Evolutionary conservation across 2,329 filamentous ascomycete genomes (phyloP), one percentile per base, ranked within the genome.

Genomic region (Penicillium vulpinum): DNA sequence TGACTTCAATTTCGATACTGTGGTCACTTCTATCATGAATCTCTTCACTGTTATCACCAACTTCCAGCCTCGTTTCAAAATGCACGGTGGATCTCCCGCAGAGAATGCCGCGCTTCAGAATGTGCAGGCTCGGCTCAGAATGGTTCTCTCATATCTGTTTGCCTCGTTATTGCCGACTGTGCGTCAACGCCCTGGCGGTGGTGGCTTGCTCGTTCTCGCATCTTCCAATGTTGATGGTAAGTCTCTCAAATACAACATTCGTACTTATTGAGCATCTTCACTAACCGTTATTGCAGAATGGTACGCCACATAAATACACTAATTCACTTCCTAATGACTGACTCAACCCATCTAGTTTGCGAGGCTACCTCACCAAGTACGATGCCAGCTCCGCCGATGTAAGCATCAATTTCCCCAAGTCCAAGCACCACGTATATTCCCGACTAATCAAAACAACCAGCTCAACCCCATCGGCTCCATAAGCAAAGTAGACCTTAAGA

Each of bases 1-100:
- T 4, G 83, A 92, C 67, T 77, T 91, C 43, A 85, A 91, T 66
- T 91, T 93, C 55, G 90, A 93, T 67, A 80, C 81, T 2, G 81
- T 87, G 9, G 85, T 86, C 59, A 77, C 82, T 21, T 83, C 87
- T 0, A 77, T 86, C 50, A 85, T 83, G 62, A 80, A 80, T 41
- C 74, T 91, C 1, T 78, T 91, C 53, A 79, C 80, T 0, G 71
- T 79, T 2, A 81, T 84, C 0, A 84, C 85, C 1, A 78, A 77
- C 39, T 90, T 89, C 63, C 78, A 83, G 18, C 83, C 85, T 4
- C 80, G 76, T 22, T 87, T 85, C 76, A 85, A 83, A 64, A 83
- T 87, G 6, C 80, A 90, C 54, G 88, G 88, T 6, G 88, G 88
- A 6, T 77, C 77, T 0, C 68, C 73, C 13, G 76, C 82, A 7